A percentile compares a stretch with the other conserved stretches of the same genome.
Evolutionary conservation across 2,329 filamentous ascomycete species (phyloP).

Genomic region (Boeremia lycopersici): DNA sequence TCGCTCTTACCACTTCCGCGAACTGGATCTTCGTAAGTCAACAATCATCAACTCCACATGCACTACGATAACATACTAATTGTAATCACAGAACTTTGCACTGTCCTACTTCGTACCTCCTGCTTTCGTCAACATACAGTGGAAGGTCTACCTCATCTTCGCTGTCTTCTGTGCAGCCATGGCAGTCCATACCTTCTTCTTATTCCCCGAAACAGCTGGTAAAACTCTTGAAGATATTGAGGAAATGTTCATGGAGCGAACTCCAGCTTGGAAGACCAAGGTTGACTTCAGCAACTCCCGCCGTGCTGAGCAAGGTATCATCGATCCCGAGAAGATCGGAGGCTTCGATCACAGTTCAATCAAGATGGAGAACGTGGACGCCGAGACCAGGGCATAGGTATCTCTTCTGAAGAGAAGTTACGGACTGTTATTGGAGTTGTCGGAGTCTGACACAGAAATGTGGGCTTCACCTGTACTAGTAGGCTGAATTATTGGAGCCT

Average conservation of each 20-base stretch:
- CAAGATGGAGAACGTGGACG: conserved; percentile 12
- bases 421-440: not conserved
- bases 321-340: conserved; percentile 34
- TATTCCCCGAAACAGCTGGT: conserved; percentile 72
- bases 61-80: not conserved
- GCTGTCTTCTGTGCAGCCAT: conserved; percentile 72
- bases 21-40: conserved; percentile 61
- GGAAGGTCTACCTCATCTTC: conserved; percentile 75
- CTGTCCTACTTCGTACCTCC: conserved; percentile 62
- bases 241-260: conserved; percentile 66
- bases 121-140: conserved; percentile 63
- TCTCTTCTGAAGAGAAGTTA: not conserved
- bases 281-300: conserved; percentile 32
- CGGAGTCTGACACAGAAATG: not conserved
- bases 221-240: conserved; percentile 80
- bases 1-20: conserved; percentile 63
- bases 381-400: conserved; percentile 2
- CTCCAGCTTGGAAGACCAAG: conserved; percentile 63
- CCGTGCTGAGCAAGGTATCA: conserved; percentile 30
- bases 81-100: conserved; percentile 60
- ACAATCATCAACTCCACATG: too few relatives aligned
- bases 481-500: not conserved
- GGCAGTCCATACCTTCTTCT: conserved; percentile 70
- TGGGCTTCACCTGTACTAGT: not conserved
- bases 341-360: conserved; percentile 14